Evolutionary conservation across 176 grass and related monocot genomes (phyloP).

Genomic region (Eragrostis nindensis): DNA sequence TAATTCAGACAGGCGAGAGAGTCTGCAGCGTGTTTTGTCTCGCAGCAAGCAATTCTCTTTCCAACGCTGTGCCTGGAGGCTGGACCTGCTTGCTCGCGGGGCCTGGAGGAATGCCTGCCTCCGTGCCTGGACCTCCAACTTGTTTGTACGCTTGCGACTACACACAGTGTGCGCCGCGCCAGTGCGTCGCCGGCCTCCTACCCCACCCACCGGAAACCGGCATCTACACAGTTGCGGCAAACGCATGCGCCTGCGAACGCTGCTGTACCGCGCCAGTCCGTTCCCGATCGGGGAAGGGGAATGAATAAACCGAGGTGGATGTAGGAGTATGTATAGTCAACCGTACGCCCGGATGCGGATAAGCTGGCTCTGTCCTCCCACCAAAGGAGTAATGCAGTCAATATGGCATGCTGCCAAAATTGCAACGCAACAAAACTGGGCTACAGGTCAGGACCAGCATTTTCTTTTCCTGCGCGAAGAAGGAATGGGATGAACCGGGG

Average conservation of each 20-base stretch:
- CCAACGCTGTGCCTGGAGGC: neutral
- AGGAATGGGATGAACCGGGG: neutral
- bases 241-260: neutral
- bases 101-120: no score
- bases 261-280: neutral
- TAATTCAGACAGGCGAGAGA: conserved; percentile 26
- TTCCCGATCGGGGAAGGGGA: neutral
- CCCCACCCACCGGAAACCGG: neutral
- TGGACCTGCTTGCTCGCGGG: conserved; percentile 3
- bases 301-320: neutral
- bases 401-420: neutral
- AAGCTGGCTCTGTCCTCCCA: neutral
- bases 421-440: neutral
- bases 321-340: neutral
- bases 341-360: neutral
- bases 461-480: no score
- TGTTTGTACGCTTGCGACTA: conserved; percentile 49
- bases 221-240: neutral
- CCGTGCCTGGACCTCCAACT: neutral
- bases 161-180: neutral
- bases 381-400: neutral
- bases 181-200: neutral
- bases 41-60: conserved; percentile 24
- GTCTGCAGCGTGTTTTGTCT: conserved; percentile 30
- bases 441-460: neutral